Base-by-base conservation (phyloP, 106 monocot species). In the Dioscorea alata region DNA sequence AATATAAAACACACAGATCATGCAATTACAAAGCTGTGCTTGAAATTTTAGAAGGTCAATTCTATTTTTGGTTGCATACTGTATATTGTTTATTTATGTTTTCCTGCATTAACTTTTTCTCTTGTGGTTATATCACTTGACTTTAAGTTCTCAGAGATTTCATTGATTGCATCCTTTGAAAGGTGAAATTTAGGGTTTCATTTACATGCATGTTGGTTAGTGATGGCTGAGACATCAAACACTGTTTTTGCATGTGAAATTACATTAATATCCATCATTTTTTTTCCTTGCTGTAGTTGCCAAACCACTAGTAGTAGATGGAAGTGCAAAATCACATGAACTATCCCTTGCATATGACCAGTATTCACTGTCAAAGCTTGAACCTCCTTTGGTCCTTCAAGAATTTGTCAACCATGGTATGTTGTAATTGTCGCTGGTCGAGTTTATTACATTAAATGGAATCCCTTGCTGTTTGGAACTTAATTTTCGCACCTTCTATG, bases 371-470 rank as follows among this genome's bases (percentile, higher is more conserved):
- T 87, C 90, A 62, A 74, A 74, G 68, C 90, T 94, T 64, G 87
- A 94, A 57, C 90, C 94, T 32, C 94, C 94, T 4, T 70, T 94
- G 69, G 83, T 94, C 71, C 83, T 94, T n/a, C 94, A 94, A 62
- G 90, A 94, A 67, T 94, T 94, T 67, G 84, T 94, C 25, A 94
- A 90, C 73, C 94, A 94, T 79, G 94, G 94, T 94, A 81, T 28
- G 9, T 48, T 59, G 23, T 28, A 49, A 23, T 56, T 19, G 0
- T 16, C 8, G 49, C 56, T 25, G 12, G 9, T 59, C 57, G 21
- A 15, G 19, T 31, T 54, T 64, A 50, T 50, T 12, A 48, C n/a
- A 57, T 23, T 19, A 33, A 51, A 14, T 49, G 18, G 33, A 64
- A 25, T 48, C 12, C 8, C n/a, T 2, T 13, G 17, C 1, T 31